phyloP scores from a whole-genome alignment of 441 rosid species.

The Isatis lusitanica region DNA sequence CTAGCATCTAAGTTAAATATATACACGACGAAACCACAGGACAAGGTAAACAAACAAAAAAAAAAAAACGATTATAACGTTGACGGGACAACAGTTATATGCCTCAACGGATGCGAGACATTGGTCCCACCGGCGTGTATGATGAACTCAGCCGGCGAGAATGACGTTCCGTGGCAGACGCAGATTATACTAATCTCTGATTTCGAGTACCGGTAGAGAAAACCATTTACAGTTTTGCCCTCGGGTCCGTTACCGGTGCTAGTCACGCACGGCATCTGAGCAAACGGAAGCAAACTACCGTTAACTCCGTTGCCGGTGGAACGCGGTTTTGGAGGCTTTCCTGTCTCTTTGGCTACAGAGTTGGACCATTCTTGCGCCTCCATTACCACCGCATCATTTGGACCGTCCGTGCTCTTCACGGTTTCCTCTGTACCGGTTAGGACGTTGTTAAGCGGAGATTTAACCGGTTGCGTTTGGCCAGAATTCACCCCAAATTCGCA shows the following conservation, averaged over 20 bases:
- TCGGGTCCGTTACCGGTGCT: constrained; percentile 51
- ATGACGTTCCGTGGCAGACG: constrained; percentile 54
- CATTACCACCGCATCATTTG: background rate
- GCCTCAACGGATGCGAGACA: constrained; percentile 46
- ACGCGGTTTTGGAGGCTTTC: constrained; percentile 50
- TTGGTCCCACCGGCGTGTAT: constrained; percentile 52
- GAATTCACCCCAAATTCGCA: constrained; percentile 36
- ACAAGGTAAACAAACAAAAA: background rate
- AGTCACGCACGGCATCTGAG: constrained; percentile 53
- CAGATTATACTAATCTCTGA: constrained; percentile 53
- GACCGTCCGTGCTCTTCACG: background rate
- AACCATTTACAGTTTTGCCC: constrained; percentile 56
- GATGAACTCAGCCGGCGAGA: constrained; percentile 59
- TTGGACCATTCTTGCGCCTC: background rate
- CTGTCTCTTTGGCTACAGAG: background rate
- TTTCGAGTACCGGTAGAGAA: constrained; percentile 43
- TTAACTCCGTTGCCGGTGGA: background rate
- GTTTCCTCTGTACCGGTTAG: background rate
- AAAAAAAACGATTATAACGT: constrained; percentile 21
- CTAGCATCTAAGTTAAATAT: background rate
- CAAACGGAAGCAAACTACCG: constrained; percentile 30
- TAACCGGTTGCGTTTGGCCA: constrained; percentile 26
- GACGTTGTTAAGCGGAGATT: constrained; percentile 23
- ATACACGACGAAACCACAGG: background rate
- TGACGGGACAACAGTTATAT: constrained; percentile 50